Conservation (phyloP, 2,329 filamentous ascomycete species). For the Talaromyces sp. region DNA sequence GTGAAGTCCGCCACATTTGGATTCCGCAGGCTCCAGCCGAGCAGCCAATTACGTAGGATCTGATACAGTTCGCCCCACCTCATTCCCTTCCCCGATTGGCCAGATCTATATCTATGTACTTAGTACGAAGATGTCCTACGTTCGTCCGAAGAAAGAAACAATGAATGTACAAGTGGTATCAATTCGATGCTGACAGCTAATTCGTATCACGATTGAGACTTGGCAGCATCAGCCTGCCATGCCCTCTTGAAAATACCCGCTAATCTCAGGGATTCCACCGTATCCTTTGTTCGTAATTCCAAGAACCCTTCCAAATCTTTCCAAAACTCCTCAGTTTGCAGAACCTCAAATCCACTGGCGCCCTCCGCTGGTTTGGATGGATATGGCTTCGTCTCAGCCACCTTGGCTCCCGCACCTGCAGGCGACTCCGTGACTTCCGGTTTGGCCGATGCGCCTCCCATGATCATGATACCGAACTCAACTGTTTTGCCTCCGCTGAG, state of each 20-base stretch:
- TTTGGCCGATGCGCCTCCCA: constrained; percentile 62
- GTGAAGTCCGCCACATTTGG: constrained; percentile 5
- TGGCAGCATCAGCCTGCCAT: constrained; percentile 51
- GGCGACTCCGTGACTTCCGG: constrained; percentile 29
- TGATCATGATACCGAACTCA: constrained; percentile 84
- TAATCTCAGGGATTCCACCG: constrained; percentile 60
- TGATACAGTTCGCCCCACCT: background rate
- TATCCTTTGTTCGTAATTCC: constrained; percentile 72
- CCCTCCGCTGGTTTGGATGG: constrained; percentile 46
- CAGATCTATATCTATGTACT: background rate
- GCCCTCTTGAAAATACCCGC: constrained; percentile 65
- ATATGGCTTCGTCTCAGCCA: constrained; percentile 26
- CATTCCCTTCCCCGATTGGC: background rate
- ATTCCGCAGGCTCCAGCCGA: constrained; percentile 12
- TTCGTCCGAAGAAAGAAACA: background rate
- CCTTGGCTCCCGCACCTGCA: constrained; percentile 26
- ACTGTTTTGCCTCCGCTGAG: constrained; percentile 47
- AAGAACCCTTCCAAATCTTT: constrained; percentile 76
- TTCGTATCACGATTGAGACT: background rate
- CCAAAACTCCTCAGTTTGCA: constrained; percentile 79
- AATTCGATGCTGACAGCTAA: background rate
- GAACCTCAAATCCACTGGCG: constrained; percentile 56
- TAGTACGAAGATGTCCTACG: too few relatives aligned
- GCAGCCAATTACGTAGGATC: background rate
- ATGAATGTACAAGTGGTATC: background rate